These are phyloP conservation scores for Sarocladium strictum DNA, from an alignment of 2,329 filamentous ascomycete species.

Conservation along the genomic window DNA sequence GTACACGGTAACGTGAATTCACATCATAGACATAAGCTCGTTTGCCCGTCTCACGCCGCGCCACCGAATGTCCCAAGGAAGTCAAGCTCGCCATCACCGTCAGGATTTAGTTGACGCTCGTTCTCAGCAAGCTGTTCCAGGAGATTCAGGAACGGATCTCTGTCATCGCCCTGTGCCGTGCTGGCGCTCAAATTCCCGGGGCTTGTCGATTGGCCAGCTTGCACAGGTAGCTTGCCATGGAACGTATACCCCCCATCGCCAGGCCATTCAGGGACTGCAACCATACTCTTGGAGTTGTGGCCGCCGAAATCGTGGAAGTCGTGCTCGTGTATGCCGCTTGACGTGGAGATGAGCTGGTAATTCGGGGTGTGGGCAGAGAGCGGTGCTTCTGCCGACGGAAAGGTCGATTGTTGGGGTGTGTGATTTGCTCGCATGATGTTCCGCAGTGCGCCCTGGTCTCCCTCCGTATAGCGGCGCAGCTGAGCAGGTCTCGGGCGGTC, in stretches of 20 bases:
- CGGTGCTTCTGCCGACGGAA: not conserved
- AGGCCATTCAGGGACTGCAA: not conserved
- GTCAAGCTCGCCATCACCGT: slow-evolving; percentile 68
- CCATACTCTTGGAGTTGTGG: not conserved
- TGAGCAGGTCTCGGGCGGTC: slow-evolving; percentile 15
- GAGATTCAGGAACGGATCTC: slow-evolving; percentile 73
- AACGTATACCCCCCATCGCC: not conserved
- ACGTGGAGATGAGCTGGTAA: slow-evolving; percentile 32
- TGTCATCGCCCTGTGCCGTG: slow-evolving; percentile 53
- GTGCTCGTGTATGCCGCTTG: slow-evolving; percentile 19
- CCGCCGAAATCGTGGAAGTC: not conserved
- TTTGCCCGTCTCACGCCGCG: not conserved
- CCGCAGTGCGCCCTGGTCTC: not conserved
- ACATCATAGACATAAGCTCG: too few relatives aligned
- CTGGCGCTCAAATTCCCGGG: slow-evolving; percentile 45
- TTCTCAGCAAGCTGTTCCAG: slow-evolving; percentile 80
- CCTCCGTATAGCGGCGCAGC: slow-evolving; percentile 14
- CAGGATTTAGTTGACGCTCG: slow-evolving; percentile 54
- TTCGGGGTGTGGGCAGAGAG: slow-evolving; percentile 11
- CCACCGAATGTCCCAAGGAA: slow-evolving; percentile 47
- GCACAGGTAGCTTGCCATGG: not conserved
- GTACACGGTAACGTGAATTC: too few relatives aligned
- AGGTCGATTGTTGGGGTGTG: not conserved
- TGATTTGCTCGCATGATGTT: not conserved
- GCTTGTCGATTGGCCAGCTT: slow-evolving; percentile 19